A percentile compares a stretch with the other conserved stretches of the same genome.
These are phyloP conservation scores for Quercus alba DNA, from an alignment of 306 rosid species.

Conservation along the genomic window DNA sequence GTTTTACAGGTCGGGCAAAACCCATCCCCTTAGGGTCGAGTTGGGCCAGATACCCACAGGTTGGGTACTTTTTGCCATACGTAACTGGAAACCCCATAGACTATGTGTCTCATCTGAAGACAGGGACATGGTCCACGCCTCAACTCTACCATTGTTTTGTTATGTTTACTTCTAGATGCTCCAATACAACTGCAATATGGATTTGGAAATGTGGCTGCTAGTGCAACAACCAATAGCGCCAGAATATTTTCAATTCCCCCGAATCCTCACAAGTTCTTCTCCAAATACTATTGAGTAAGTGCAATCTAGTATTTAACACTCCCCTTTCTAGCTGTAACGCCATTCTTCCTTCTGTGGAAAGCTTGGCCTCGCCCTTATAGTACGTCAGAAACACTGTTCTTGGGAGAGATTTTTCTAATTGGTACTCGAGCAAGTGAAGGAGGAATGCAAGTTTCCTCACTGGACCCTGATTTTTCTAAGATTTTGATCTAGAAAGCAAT, in stretches of 20 bases:
- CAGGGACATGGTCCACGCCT: background rate
- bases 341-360: slow-evolving; percentile 15
- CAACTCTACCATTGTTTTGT: background rate
- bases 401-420: background rate
- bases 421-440: too few species aligned
- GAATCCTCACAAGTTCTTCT: slow-evolving; percentile 24
- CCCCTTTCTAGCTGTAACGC: slow-evolving; percentile 31
- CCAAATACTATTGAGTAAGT: slow-evolving; percentile 6
- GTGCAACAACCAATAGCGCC: slow-evolving; percentile 11
- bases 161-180: slow-evolving; percentile 16
- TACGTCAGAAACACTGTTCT: background rate
- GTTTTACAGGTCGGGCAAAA: too few species aligned
- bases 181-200: slow-evolving; percentile 27
- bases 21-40: too few species aligned
- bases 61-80: too few species aligned
- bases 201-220: slow-evolving; percentile 21
- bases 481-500: too few species aligned
- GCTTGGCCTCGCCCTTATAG: slow-evolving; percentile 1
- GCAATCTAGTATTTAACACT: slow-evolving; percentile 26
- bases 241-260: slow-evolving; percentile 20
- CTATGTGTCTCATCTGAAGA: accelerated
- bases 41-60: too few species aligned
- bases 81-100: too few species aligned
- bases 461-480: too few species aligned
- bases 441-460: too few species aligned